phyloP scores from a whole-genome alignment of 1,139 yeast genomes.

The Magnusiomyces magnusii region DNA sequence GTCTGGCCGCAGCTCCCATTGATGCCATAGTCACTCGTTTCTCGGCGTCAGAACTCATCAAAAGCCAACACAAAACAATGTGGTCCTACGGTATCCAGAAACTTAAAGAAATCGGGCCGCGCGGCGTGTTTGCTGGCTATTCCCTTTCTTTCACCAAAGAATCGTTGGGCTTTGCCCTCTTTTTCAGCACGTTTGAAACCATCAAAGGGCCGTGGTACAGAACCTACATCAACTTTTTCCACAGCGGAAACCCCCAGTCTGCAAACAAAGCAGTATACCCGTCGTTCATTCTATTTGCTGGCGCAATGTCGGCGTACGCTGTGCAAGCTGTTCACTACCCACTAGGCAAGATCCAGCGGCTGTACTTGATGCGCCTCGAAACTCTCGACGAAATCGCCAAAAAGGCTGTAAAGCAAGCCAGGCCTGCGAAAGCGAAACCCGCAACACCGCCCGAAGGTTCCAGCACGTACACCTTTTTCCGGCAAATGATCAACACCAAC shows the following conservation, averaged over 20 bases:
- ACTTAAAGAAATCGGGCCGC: constrained; percentile 62
- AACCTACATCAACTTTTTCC: constrained; percentile 10
- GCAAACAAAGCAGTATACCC: constrained; percentile 47
- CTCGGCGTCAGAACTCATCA: constrained; percentile 61
- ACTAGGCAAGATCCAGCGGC: constrained; percentile 64
- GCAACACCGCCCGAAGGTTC: constrained; percentile 1
- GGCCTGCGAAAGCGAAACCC: constrained; percentile 14
- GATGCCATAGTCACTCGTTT: constrained; percentile 87
- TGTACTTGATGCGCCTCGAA: constrained; percentile 72
- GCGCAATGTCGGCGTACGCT: constrained; percentile 78
- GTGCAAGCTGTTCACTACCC: constrained; percentile 80
- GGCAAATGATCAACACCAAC: constrained; percentile 6
- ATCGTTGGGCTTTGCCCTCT: constrained; percentile 76
- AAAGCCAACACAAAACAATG: constrained; percentile 59
- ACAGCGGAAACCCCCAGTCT: constrained; percentile 25
- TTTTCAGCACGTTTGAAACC: constrained; percentile 79
- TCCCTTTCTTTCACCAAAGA: constrained; percentile 71
- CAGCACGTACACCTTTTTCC: background rate
- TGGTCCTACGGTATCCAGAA: constrained; percentile 72
- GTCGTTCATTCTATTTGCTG: constrained; percentile 72
- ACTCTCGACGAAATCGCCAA: constrained; percentile 51
- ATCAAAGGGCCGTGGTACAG: constrained; percentile 42
- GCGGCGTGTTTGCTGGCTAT: constrained; percentile 88
- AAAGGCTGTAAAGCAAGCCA: constrained; percentile 23
- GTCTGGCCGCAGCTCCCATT: constrained; percentile 89